A percentile compares a stretch with the other conserved stretches of the same genome.
phyloP scores from a whole-genome alignment of 169 alveolate species.

The Plasmodium fragile region DNA sequence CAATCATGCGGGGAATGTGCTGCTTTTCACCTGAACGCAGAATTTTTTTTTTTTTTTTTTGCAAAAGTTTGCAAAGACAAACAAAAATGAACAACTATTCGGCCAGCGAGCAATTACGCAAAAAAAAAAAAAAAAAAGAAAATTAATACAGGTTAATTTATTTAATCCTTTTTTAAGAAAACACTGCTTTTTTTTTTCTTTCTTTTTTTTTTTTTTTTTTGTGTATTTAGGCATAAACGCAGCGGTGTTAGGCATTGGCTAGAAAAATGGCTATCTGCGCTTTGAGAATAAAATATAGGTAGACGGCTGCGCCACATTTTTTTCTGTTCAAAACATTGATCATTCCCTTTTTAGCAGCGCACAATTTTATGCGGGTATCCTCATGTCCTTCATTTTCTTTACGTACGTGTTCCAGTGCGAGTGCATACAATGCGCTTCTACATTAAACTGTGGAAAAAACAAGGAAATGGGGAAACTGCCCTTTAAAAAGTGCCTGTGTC shows the following conservation, averaged over 20 bases:
- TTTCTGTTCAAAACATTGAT: background rate
- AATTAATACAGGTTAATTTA: background rate
- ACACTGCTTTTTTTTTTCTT: background rate
- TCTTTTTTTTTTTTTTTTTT: background rate
- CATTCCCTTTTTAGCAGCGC: background rate
- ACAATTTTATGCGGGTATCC: background rate
- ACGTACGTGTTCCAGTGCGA: background rate
- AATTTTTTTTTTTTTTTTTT: background rate
- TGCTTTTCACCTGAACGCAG: background rate
- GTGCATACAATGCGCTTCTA: background rate
- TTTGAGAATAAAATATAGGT: background rate
- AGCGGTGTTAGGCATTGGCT: background rate
- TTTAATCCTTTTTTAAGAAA: background rate
- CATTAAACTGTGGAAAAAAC: background rate
- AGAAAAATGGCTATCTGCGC: background rate
- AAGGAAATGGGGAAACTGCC: background rate
- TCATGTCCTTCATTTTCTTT: background rate
- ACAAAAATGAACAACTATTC: background rate
- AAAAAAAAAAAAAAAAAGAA: background rate
- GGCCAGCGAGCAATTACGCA: background rate
- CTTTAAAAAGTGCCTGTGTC: background rate
- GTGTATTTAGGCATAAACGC: background rate
- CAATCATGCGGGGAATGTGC: background rate
- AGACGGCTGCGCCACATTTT: background rate
- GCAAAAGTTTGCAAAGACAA: background rate